A percentile compares a stretch with the other conserved stretches of the same genome.
These are phyloP conservation scores for Leccinum angustisporum DNA, from an alignment of 1,284 basidiomycete genomes.

Conservation along the genomic window DNA sequence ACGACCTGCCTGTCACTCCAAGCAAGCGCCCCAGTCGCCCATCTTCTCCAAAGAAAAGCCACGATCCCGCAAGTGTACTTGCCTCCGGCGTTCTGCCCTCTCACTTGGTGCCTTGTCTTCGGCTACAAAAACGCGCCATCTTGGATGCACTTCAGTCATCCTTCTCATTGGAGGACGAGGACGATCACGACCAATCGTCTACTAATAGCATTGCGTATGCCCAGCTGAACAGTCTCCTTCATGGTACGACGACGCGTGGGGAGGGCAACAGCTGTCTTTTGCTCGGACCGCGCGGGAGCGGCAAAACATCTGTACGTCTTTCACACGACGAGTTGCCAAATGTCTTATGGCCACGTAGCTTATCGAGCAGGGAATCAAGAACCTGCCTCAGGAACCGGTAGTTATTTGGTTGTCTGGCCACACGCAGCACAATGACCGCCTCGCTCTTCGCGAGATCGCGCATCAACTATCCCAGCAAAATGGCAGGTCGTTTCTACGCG, in stretches of 20 bases:
- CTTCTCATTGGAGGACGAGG: slow-evolving; percentile 27
- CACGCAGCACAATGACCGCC: slow-evolving; percentile 79
- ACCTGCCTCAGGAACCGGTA: slow-evolving; percentile 54
- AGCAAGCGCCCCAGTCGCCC: slow-evolving; percentile 12
- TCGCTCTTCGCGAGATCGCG: slow-evolving; percentile 92
- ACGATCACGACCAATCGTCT: slow-evolving; percentile 35
- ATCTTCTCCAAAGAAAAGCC: slow-evolving; percentile 20
- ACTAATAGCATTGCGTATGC: slow-evolving; percentile 51
- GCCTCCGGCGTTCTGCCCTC: slow-evolving; percentile 32
- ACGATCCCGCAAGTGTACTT: neutral
- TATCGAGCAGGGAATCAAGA: slow-evolving; percentile 53
- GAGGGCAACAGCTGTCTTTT: slow-evolving; percentile 91
- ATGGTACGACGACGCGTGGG: slow-evolving; percentile 72
- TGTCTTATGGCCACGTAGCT: slow-evolving; percentile 41
- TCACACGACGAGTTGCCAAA: neutral
- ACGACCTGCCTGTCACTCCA: slow-evolving; percentile 21
- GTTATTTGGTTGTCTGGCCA: slow-evolving; percentile 84
- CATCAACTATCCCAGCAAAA: slow-evolving; percentile 75
- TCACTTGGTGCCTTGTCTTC: slow-evolving; percentile 44
- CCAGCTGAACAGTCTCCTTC: slow-evolving; percentile 62
- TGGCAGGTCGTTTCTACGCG: slow-evolving; percentile 51
- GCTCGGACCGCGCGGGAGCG: slow-evolving; percentile 79
- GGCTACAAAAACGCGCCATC: slow-evolving; percentile 59
- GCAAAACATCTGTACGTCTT: slow-evolving; percentile 73
- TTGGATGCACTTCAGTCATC: slow-evolving; percentile 46